Conservation (phyloP, 2,329 filamentous ascomycete species). For the Aspergillus clavatus region DNA sequence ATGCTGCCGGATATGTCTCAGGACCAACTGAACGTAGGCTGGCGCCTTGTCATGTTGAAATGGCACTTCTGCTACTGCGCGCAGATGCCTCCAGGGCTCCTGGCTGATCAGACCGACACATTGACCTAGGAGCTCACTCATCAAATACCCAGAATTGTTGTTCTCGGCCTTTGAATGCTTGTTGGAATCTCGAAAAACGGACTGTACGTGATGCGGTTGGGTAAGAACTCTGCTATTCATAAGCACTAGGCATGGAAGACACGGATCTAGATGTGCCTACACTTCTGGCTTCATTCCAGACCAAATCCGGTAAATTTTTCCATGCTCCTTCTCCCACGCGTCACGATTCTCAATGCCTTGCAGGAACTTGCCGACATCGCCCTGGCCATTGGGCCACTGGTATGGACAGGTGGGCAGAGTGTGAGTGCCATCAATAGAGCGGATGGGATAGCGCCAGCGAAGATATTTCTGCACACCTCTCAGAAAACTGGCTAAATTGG, state of each 20-base stretch:
- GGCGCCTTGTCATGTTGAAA: not conserved
- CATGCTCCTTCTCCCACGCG: conserved; percentile 31
- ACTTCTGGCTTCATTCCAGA: conserved; percentile 37
- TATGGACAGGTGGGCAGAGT: conserved; percentile 10
- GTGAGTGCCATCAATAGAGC: not conserved
- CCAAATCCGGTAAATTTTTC: conserved; percentile 39
- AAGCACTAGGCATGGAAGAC: not conserved
- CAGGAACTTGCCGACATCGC: conserved; percentile 39
- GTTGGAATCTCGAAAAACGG: conserved; percentile 43
- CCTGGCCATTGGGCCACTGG: conserved; percentile 38
- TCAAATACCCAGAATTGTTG: conserved; percentile 41
- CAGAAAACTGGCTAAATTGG: not conserved
- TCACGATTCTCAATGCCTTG: conserved; percentile 29
- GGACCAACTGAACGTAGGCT: conserved; percentile 1
- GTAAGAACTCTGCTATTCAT: conserved; percentile 33
- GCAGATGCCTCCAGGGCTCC: conserved; percentile 9
- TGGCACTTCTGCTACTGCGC: conserved; percentile 1
- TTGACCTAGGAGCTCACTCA: conserved; percentile 40
- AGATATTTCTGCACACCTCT: not conserved
- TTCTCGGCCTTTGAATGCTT: conserved; percentile 40
- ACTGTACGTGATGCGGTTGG: conserved; percentile 30
- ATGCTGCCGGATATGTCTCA: conserved; percentile 1
- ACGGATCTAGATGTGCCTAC: conserved; percentile 22
- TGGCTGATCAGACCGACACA: conserved; percentile 43
- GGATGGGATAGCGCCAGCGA: conserved; percentile 3